A percentile compares a stretch with the other conserved stretches of the same genome.
These are phyloP conservation scores for Leccinum imitatum DNA, from an alignment of 768 basidiomycete genomes.

Conservation along the genomic window DNA sequence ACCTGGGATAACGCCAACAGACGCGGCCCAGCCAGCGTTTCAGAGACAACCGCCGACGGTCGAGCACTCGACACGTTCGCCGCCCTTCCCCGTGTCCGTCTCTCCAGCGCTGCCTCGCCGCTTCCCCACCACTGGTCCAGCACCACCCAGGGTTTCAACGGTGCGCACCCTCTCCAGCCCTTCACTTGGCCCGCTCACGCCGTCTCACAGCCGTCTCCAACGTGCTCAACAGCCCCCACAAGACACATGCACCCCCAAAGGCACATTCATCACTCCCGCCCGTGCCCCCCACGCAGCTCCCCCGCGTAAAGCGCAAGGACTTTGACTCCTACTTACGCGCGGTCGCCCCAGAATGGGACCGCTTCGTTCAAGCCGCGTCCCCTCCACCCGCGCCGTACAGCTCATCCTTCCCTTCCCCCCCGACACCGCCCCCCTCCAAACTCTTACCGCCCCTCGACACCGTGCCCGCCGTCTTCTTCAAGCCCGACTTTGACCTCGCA, in stretches of 20 bases:
- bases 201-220: slow-evolving; percentile 80
- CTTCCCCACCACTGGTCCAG: slow-evolving; percentile 74
- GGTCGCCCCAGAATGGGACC: slow-evolving; percentile 75
- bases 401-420: slow-evolving; percentile 19
- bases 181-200: slow-evolving; percentile 5
- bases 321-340: slow-evolving; percentile 80
- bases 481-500: slow-evolving; percentile 72
- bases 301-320: slow-evolving; percentile 78
- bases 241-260: slow-evolving; percentile 82
- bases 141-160: slow-evolving; percentile 84
- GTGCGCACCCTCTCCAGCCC: slow-evolving; percentile 41
- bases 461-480: slow-evolving; percentile 84
- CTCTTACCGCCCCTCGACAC: slow-evolving; percentile 67
- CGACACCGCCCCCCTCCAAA: slow-evolving; percentile 39
- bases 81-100: slow-evolving; percentile 40
- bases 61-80: slow-evolving; percentile 56
- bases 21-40: slow-evolving; percentile 69
- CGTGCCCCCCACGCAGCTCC: slow-evolving; percentile 69
- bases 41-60: slow-evolving; percentile 71
- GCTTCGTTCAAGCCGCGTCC: slow-evolving; percentile 52
- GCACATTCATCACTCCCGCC: slow-evolving; percentile 78
- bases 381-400: slow-evolving; percentile 34
- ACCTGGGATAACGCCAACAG: slow-evolving; percentile 66
- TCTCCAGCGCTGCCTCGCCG: slow-evolving; percentile 51
- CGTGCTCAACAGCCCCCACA: slow-evolving; percentile 88